Conservation (phyloP, 306 rosid genomes). For the Quercus bicolor region DNA sequence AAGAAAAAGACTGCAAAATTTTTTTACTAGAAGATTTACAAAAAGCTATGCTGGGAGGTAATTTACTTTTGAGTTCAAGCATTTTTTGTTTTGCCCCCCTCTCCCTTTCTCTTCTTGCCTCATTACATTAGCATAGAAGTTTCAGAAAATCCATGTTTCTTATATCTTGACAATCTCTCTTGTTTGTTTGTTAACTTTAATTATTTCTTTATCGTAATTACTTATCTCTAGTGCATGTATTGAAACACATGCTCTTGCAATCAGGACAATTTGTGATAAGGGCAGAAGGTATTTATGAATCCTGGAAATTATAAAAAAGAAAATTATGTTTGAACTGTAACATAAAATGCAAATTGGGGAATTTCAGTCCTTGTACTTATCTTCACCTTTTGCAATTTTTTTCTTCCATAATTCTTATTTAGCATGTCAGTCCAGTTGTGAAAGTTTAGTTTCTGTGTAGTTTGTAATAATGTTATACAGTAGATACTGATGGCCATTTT, state of each 20-base stretch:
- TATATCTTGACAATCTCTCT: background rate
- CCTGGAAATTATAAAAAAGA: too few relatives aligned
- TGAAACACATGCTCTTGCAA: too few relatives aligned
- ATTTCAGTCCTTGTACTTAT: background rate
- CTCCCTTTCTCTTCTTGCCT: background rate
- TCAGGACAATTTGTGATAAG: too few relatives aligned
- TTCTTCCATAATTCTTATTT: background rate
- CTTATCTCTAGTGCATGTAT: too few relatives aligned
- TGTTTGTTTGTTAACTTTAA: background rate
- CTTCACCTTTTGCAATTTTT: background rate
- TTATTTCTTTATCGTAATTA: background rate
- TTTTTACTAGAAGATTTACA: slow-evolving; percentile 36
- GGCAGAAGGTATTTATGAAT: too few relatives aligned
- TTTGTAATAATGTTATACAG: slow-evolving; percentile 1
- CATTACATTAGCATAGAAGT: background rate
- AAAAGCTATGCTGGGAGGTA: slow-evolving; percentile 57
- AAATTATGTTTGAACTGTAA: too few relatives aligned
- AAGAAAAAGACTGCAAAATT: too few relatives aligned
- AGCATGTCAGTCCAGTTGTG: background rate
- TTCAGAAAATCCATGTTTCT: slow-evolving; percentile 10
- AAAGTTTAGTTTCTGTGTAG: background rate
- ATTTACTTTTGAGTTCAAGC: slow-evolving; percentile 24
- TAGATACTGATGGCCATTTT: background rate
- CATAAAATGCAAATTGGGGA: background rate
- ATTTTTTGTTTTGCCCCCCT: background rate